Base-by-base conservation (phyloP, 768 basidiomycete species). In the Panaeolus cyanescens region DNA sequence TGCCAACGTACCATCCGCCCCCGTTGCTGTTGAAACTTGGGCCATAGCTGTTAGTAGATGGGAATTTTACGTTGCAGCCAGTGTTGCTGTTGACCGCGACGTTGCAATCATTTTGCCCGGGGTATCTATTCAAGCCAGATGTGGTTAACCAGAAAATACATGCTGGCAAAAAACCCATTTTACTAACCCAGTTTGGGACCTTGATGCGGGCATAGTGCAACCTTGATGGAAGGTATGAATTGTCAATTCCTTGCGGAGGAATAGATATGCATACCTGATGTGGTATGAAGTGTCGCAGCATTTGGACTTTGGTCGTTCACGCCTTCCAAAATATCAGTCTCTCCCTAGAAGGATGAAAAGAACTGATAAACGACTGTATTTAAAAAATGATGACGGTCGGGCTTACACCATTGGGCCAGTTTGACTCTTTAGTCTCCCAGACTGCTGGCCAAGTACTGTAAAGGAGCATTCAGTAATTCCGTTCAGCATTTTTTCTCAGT, bases 1-100 rank as follows among this genome's bases (percentile, higher is more conserved):
- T n/a, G n/a, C n/a, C 15, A 10, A 71, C 77, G 56, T 67, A 88
- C 83, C 83, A 88, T 60, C 87, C 87, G 12, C 87, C 88, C 20
- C 85, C 83, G 36, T 77, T 79, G 39, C 61, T 66, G 64, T 90
- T 89, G 76, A 89, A 87, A 0, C 73, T 59, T 5, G 85, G 81
- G 1, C 87, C 88, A 67, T 80, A 89, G 72, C 81, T 85, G 54
- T 77, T 71, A 1, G 74, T 55, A 17, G 71, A 68, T 9, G 69
- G 67, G 31, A 75, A 71, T 30, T 68, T 72, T 22, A 75, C 74
- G 8, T 66, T 65, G 58, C 74, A 75, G 6, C 74, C 74, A 13
- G 66, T 33, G 59, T 72, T 72, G 13, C 63, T 56, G 53, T 71
- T 72, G 37, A 67, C 64, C 1, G 54, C 54, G 4, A 56, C 59